These are phyloP conservation scores for Lactarius pseudohatsudake DNA, from an alignment of 768 basidiomycete species.

Conservation along the genomic window DNA sequence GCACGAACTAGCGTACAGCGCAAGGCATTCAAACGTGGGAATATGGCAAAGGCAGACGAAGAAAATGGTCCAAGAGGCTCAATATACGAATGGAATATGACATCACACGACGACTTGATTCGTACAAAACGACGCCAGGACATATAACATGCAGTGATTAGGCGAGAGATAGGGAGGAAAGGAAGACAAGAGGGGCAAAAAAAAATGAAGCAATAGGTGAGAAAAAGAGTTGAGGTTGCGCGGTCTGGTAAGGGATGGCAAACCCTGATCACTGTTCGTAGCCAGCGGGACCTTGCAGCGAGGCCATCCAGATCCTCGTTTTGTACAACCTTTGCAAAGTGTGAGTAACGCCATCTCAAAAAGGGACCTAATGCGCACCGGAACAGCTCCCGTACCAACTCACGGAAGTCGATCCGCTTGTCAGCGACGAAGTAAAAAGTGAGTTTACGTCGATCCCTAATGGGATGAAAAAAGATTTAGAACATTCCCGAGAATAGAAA, in stretches of 20 bases:
- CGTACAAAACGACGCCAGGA: slow-evolving; percentile 18
- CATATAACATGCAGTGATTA: slow-evolving; percentile 21
- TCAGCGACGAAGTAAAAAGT: slow-evolving; percentile 98
- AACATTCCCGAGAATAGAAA: not conserved
- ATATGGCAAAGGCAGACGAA: slow-evolving; percentile 9
- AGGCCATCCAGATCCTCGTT: slow-evolving; percentile 95
- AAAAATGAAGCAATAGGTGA: slow-evolving; percentile 10
- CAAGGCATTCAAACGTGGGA: slow-evolving; percentile 18
- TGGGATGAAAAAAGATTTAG: not conserved
- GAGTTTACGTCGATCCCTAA: slow-evolving; percentile 96
- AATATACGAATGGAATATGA: slow-evolving; percentile 9
- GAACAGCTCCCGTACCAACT: slow-evolving; percentile 93
- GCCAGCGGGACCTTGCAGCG: slow-evolving; percentile 53
- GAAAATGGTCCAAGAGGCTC: slow-evolving; percentile 11
- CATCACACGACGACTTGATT: slow-evolving; percentile 8
- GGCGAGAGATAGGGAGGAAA: not conserved
- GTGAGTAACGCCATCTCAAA: slow-evolving; percentile 11
- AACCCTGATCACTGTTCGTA: slow-evolving; percentile 42
- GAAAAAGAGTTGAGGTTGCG: not conserved
- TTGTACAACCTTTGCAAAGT: slow-evolving; percentile 70
- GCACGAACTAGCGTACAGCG: slow-evolving; percentile 20
- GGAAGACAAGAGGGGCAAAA: not conserved
- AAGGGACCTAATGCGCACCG: slow-evolving; percentile 47
- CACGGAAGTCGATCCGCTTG: slow-evolving; percentile 93
- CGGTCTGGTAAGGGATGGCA: not conserved